Percentiles rank a stretch among this genome's conserved stretches.
Evolutionary conservation across 2,329 filamentous ascomycete genomes (phyloP).

Genomic region (Colletotrichum filicis): DNA sequence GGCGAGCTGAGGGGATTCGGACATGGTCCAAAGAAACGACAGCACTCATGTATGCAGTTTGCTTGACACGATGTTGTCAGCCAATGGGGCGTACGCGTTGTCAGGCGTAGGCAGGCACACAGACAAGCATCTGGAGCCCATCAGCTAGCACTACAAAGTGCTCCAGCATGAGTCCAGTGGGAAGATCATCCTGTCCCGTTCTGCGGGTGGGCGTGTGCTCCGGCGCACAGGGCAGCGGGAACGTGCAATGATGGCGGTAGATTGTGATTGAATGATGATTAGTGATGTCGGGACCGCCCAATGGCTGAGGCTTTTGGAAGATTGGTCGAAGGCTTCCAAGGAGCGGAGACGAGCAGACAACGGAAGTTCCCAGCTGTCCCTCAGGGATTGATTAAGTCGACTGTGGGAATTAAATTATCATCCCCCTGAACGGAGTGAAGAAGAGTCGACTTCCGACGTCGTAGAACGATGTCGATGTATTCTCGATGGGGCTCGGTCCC

Average conservation of each 20-base stretch:
- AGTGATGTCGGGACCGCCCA: slow-evolving; percentile 8
- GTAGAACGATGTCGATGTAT: slow-evolving; percentile 22
- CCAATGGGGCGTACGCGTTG: slow-evolving; percentile 16
- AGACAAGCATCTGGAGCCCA: slow-evolving; percentile 4
- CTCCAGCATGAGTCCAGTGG: slow-evolving; percentile 8
- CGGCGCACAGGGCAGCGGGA: slow-evolving; percentile 31
- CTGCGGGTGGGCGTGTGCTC: slow-evolving; percentile 22
- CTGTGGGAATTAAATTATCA: slow-evolving; percentile 12
- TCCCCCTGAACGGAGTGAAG: slow-evolving; percentile 4
- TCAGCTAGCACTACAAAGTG: neutral
- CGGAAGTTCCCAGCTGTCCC: neutral
- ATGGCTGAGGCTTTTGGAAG: slow-evolving; percentile 13
- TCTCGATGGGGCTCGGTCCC: slow-evolving; percentile 14
- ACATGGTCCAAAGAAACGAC: slow-evolving; percentile 22
- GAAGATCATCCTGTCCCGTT: slow-evolving; percentile 21
- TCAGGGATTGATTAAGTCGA: slow-evolving; percentile 1
- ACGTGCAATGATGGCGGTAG: slow-evolving; percentile 7
- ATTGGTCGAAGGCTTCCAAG: slow-evolving; percentile 18
- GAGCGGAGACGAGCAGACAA: neutral
- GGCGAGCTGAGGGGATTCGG: slow-evolving; percentile 25
- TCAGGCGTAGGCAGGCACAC: slow-evolving; percentile 4
- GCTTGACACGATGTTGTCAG: neutral
- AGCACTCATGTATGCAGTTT: slow-evolving; percentile 19
- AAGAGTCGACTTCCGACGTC: neutral
- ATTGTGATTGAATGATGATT: slow-evolving; percentile 21